phyloP scores from a whole-genome alignment of 805 yeast genomes.

The Blastobotrys parvus region DNA sequence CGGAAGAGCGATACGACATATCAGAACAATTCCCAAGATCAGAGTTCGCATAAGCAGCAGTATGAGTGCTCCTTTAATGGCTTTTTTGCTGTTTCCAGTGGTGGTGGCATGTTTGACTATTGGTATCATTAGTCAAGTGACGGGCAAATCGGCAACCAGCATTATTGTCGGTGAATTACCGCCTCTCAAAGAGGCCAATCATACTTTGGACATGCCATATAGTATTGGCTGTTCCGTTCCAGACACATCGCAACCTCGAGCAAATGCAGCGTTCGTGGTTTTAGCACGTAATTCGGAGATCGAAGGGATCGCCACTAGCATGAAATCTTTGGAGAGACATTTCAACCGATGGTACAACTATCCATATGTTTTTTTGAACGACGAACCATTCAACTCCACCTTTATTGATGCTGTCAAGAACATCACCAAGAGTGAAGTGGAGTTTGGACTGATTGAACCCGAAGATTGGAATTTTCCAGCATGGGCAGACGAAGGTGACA shows the following conservation, averaged over 20 bases:
- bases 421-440: slow-evolving; percentile 51
- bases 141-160: too few relatives aligned
- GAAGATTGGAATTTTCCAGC: slow-evolving; percentile 66
- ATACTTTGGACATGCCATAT: slow-evolving; percentile 38
- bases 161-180: too few relatives aligned
- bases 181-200: slow-evolving; percentile 12
- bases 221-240: slow-evolving; percentile 43
- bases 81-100: slow-evolving; percentile 2
- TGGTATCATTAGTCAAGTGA: too few relatives aligned
- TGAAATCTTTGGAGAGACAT: slow-evolving; percentile 71
- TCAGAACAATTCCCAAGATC: slow-evolving; percentile 4
- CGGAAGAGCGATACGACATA: too few relatives aligned
- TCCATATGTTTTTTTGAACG: slow-evolving; percentile 86
- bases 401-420: slow-evolving; percentile 47
- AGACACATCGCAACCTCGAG: slow-evolving; percentile 31
- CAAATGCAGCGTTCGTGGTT: slow-evolving; percentile 80
- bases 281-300: slow-evolving; percentile 75
- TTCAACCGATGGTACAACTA: slow-evolving; percentile 92
- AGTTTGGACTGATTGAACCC: slow-evolving; percentile 59
- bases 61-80: slow-evolving; percentile 10
- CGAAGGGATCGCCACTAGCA: slow-evolving; percentile 64
- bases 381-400: slow-evolving; percentile 59
- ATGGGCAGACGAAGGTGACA: slow-evolving; percentile 33
- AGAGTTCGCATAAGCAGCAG: slow-evolving; percentile 12
- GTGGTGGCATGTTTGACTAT: too few relatives aligned